Percentiles rank a stretch among this genome's conserved stretches.
Evolutionary conservation across 441 rosid genomes (phyloP).

Genomic region (Gossypium schwendimanii): DNA sequence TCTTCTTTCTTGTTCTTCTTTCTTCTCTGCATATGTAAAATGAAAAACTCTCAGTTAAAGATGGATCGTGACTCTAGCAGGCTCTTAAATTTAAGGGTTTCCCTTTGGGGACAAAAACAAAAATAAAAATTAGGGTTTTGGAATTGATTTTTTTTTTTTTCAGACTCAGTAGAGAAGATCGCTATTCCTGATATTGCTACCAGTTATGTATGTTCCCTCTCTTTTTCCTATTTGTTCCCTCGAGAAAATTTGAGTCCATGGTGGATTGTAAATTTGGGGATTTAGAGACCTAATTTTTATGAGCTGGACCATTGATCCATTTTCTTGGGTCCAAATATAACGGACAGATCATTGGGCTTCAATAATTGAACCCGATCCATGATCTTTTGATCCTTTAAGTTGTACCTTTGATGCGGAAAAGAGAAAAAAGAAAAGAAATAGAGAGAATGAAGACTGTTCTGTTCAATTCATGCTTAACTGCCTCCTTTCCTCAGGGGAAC

Average conservation of each 20-base stretch:
- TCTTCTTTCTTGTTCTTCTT: not conserved
- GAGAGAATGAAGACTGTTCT: too few species aligned
- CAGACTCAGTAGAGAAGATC: not conserved
- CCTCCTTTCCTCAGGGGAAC: too few species aligned
- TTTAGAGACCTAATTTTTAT: not conserved
- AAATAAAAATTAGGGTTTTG: not conserved
- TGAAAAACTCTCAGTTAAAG: not conserved
- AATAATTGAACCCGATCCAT: not conserved
- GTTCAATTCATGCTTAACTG: too few species aligned
- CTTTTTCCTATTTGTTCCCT: not conserved
- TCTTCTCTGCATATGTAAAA: not conserved
- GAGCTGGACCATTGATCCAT: not conserved
- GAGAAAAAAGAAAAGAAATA: too few species aligned
- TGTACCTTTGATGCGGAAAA: not conserved
- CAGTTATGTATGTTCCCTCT: not conserved
- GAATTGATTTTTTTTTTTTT: not conserved
- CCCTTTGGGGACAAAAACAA: not conserved
- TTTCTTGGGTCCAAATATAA: not conserved
- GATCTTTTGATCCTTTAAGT: not conserved
- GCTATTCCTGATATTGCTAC: not conserved
- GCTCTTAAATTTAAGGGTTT: not conserved
- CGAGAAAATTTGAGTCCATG: not conserved
- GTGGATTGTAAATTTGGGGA: not conserved
- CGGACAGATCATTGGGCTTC: not conserved
- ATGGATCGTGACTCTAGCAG: not conserved